Base-by-base conservation (phyloP, 108 stramenopile genomes). In the Fistulifera pelliculosa region DNA sequence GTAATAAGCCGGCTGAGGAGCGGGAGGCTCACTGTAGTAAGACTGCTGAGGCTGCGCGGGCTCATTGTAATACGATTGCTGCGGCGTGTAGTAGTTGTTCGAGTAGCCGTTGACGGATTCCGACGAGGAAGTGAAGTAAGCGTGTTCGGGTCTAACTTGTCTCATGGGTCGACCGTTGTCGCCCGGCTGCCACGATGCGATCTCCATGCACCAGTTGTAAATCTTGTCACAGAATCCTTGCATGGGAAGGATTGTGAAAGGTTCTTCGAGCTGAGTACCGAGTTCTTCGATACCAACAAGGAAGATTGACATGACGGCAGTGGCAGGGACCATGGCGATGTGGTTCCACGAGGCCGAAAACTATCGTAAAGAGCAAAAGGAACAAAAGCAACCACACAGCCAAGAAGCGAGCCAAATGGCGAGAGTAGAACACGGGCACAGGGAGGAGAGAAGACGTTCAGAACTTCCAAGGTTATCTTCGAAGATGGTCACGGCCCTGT, bases 241-340 rank as follows among this genome's bases (percentile, higher is more conserved):
- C 75, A 75, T 74, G 42, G 91, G 91, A 18, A 93, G 66, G 47
- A 93, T 84, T 27, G 75, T 85, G 52, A 93, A 89, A 0, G 91
- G 91, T 59, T 93, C 87, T 61, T 93, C 91, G 51, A 93, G 45
- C 43, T 86, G 84, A 16, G 77, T 77, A 0, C 78, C 83, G 28
- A 91, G 65, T 60, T 92, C 90, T 63, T 92, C 90, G 54, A 92
- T 87, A 31, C 90, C 86, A 50, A 92, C 79, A 15, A 92, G 60
- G 39, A 83, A 77, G 8, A 83, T 43, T 18, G 75, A 74, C 22
- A 76, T 56, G 27, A 84, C 60, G 2, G 77, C 65, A 14, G 74
- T 76, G 15, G 76, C 67, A 10, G 90, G 90, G 35, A 87, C 73
- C 74, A 75, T 79, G n/a, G 62, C 73, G 43, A 82, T 57, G 68